Conservation (phyloP, 208 protist genomes). For the Leishmania guyanensis region DNA sequence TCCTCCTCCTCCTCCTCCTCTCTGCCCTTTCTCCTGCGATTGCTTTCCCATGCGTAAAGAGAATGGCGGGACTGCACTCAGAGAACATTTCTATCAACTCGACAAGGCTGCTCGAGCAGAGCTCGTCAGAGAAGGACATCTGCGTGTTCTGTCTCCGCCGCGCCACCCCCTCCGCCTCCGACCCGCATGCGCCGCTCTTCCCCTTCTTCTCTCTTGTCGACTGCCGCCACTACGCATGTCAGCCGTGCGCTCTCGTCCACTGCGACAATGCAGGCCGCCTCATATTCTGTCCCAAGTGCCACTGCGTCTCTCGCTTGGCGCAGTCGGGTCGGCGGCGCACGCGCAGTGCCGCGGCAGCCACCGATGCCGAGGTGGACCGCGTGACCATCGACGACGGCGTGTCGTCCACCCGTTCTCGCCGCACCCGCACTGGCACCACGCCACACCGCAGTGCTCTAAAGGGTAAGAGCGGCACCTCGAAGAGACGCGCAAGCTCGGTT, state of each 20-base stretch:
- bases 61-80: conserved; percentile 77
- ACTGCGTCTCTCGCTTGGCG: conserved; percentile 77
- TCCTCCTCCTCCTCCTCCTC: background rate
- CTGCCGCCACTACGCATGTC: conserved; percentile 89
- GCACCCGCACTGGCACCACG: conserved; percentile 27
- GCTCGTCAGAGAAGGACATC: conserved; percentile 35
- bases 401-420: conserved; percentile 53
- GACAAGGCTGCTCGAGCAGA: conserved; percentile 32
- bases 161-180: conserved; percentile 41
- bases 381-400: conserved; percentile 80
- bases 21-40: background rate
- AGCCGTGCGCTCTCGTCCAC: conserved; percentile 88
- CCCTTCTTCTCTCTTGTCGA: conserved; percentile 89
- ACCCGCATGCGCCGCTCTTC: conserved; percentile 84
- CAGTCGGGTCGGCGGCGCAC: conserved; percentile 66
- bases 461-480: conserved; percentile 27
- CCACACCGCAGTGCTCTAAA: conserved; percentile 56
- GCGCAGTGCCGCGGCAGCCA: conserved; percentile 30
- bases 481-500: conserved; percentile 60
- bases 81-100: conserved; percentile 82
- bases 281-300: conserved; percentile 76
- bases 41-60: background rate
- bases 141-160: conserved; percentile 72
- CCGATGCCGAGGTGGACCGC: conserved; percentile 15
- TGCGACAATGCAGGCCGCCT: conserved; percentile 75